Evolutionary conservation across 73 alveolate genomes (phyloP).

Genomic region (Paramecium sonneborni): DNA sequence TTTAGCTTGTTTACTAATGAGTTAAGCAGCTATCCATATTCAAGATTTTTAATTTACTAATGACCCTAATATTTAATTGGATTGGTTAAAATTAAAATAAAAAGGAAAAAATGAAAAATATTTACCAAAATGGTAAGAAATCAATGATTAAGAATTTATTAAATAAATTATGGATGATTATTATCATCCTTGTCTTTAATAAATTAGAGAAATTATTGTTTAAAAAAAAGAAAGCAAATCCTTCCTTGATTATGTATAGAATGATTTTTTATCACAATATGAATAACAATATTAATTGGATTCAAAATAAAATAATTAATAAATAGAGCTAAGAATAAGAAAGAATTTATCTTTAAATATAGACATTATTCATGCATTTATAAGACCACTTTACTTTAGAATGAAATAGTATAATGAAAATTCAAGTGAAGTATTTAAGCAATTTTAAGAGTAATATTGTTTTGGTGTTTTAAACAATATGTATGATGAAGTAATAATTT

Average conservation of each 20-base stretch:
- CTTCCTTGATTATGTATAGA: not conserved
- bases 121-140: not conserved
- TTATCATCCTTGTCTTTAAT: slow-evolving; percentile 20
- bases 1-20: not conserved
- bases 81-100: not conserved
- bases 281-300: not conserved
- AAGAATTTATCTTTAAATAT: not conserved
- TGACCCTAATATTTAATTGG: not conserved
- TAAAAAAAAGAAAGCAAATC: not conserved
- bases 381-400: not conserved
- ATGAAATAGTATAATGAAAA: not conserved
- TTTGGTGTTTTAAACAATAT: not conserved
- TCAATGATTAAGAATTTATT: not conserved
- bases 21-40: slow-evolving; percentile 7
- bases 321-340: not conserved
- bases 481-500: not conserved
- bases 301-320: not conserved
- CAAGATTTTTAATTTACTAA: not conserved
- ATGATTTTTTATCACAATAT: not conserved
- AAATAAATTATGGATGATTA: slow-evolving; percentile 27
- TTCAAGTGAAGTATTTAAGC: not conserved
- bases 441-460: not conserved
- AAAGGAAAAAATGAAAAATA: not conserved
- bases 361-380: not conserved
- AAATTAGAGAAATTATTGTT: not conserved